Evolutionary conservation across 2,329 filamentous ascomycete species (phyloP).

Genomic region (Ophiostoma angusticollis): DNA sequence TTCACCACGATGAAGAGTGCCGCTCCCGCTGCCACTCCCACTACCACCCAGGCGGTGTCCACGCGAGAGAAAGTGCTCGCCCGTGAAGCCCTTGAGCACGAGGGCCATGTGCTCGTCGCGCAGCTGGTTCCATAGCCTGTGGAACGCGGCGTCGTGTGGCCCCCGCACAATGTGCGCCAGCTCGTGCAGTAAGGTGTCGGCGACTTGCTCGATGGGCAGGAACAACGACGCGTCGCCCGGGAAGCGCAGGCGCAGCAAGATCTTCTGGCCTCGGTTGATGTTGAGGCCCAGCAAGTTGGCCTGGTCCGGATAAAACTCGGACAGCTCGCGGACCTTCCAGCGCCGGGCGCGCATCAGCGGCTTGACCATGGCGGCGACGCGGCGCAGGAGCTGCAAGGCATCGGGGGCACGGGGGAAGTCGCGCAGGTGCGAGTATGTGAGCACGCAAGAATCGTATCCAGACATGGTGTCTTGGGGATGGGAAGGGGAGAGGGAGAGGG

Average conservation of each 20-base stretch:
- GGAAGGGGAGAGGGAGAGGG: not conserved
- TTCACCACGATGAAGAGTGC: not conserved
- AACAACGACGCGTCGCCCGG: slow-evolving; percentile 64
- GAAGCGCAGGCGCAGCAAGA: slow-evolving; percentile 72
- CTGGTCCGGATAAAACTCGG: slow-evolving; percentile 74
- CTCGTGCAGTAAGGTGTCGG: slow-evolving; percentile 91
- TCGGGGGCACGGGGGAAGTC: slow-evolving; percentile 34
- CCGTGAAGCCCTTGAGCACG: slow-evolving; percentile 70
- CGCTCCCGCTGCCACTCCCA: slow-evolving; percentile 2
- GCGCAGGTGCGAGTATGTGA: slow-evolving; percentile 36
- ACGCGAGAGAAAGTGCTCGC: slow-evolving; percentile 71
- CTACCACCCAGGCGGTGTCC: slow-evolving; percentile 60
- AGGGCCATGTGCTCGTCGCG: slow-evolving; percentile 74
- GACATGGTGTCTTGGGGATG: slow-evolving; percentile 20
- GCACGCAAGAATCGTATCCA: slow-evolving; percentile 32
- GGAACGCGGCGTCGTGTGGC: slow-evolving; percentile 70
- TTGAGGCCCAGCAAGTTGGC: slow-evolving; percentile 68
- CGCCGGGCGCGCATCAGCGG: slow-evolving; percentile 81
- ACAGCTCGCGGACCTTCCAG: slow-evolving; percentile 68
- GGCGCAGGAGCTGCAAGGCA: slow-evolving; percentile 52
- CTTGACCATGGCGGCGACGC: slow-evolving; percentile 78
- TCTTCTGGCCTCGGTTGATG: slow-evolving; percentile 60
- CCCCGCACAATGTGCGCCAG: slow-evolving; percentile 78
- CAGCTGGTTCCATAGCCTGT: slow-evolving; percentile 79
- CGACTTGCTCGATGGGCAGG: slow-evolving; percentile 62